phyloP scores from a whole-genome alignment of 2,329 filamentous ascomycete genomes.

The Xylaria sp. region DNA sequence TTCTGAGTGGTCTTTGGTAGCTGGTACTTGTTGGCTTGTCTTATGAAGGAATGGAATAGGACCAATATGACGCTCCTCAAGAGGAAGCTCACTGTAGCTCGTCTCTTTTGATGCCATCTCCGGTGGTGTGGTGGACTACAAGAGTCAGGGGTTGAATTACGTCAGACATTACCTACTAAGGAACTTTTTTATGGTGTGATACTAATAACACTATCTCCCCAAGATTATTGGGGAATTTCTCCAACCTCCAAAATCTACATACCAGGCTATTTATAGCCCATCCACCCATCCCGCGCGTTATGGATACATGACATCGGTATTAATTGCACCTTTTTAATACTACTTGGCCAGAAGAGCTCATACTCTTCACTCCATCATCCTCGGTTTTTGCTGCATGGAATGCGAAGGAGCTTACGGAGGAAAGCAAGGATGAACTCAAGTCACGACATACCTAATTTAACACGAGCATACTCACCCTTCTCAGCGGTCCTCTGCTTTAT shows the following conservation, averaged over 20 bases:
- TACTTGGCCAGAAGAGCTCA: neutral
- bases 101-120: constrained; percentile 9
- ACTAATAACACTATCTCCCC: neutral
- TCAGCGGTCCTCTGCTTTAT: neutral
- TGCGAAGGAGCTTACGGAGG: constrained; percentile 13
- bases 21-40: constrained; percentile 11
- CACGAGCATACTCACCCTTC: neutral
- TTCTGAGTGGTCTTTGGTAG: constrained; percentile 1
- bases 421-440: neutral
- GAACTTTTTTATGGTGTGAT: neutral
- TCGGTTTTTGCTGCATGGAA: constrained; percentile 12
- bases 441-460: neutral
- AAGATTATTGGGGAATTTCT: neutral
- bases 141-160: neutral
- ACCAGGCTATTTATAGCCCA: neutral
- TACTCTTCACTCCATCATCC: constrained; percentile 1
- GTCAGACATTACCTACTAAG: neutral
- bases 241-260: neutral
- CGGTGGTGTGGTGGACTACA: neutral
- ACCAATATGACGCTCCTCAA: constrained; percentile 5
- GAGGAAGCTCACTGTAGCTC: constrained; percentile 5
- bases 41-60: constrained; percentile 17
- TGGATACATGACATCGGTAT: neutral
- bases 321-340: neutral
- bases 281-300: neutral